Percentiles rank a stretch among this genome's conserved stretches.
Conservation (phyloP, 768 basidiomycete genomes). For the Suillus subluteus region DNA sequence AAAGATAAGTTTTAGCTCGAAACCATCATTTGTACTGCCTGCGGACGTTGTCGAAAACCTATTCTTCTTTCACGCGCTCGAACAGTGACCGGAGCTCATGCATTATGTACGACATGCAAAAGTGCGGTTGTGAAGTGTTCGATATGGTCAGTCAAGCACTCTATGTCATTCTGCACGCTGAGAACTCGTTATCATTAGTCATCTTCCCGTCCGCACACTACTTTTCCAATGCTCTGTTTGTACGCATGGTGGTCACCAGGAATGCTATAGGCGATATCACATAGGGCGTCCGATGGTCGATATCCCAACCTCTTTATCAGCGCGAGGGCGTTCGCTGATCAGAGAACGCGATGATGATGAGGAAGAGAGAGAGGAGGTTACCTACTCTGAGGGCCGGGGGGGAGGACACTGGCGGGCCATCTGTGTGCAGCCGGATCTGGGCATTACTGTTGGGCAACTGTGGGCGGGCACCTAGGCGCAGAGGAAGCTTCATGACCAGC, state of each 20-base stretch:
- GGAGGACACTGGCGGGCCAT: conserved; percentile 46
- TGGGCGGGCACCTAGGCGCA: conserved; percentile 12
- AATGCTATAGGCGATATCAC: conserved; percentile 75
- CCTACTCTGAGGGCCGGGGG: conserved; percentile 6
- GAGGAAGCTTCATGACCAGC: conserved; percentile 4
- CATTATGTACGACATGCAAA: conserved; percentile 63
- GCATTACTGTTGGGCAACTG: conserved; percentile 76
- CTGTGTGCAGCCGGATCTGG: conserved; percentile 83
- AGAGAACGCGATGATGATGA: conserved; percentile 22
- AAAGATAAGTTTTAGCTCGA: conserved; percentile 51
- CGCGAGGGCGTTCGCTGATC: conserved; percentile 28
- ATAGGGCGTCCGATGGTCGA: conserved; percentile 58
- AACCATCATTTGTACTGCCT: conserved; percentile 71
- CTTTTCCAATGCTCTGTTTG: conserved; percentile 79
- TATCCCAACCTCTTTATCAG: conserved; percentile 26
- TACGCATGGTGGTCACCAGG: conserved; percentile 80
- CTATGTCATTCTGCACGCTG: neutral
- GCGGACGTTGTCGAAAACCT: conserved; percentile 71
- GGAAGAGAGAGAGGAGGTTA: conserved; percentile 17
- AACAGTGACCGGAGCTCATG: conserved; percentile 45
- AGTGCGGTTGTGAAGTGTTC: conserved; percentile 55
- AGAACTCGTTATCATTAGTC: conserved; percentile 45
- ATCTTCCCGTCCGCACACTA: conserved; percentile 71
- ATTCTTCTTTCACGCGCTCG: conserved; percentile 43
- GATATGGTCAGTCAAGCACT: conserved; percentile 62